These are phyloP conservation scores for Raffaelea ambrosiae DNA, from an alignment of 2,329 filamentous ascomycete genomes.

Conservation along the genomic window DNA sequence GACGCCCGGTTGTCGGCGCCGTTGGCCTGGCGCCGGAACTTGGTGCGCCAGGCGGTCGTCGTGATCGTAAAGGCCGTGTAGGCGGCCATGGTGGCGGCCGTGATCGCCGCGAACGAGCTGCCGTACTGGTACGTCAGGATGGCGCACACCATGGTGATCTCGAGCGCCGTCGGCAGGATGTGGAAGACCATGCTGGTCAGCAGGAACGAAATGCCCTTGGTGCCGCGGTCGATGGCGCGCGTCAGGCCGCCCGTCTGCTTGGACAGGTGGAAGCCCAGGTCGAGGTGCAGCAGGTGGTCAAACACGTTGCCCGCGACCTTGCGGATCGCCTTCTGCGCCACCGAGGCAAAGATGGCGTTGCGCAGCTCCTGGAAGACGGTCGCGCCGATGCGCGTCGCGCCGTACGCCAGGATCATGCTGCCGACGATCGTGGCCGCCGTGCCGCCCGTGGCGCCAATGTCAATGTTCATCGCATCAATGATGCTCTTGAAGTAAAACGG, in stretches of 20 bases:
- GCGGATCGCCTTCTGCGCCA: constrained; percentile 93
- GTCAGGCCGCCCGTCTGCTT: constrained; percentile 94
- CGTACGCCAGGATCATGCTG: constrained; percentile 89
- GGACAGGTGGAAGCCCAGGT: constrained; percentile 87
- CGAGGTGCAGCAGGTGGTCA: constrained; percentile 76
- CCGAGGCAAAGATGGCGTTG: constrained; percentile 93
- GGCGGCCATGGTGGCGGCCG: constrained; percentile 79
- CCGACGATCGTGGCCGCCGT: constrained; percentile 85
- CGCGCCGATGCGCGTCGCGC: constrained; percentile 77
- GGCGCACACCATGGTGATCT: constrained; percentile 92
- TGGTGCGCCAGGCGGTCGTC: constrained; percentile 94
- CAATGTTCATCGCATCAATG: constrained; percentile 95
- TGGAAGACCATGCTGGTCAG: constrained; percentile 98
- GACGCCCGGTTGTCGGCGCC: constrained; percentile 93
- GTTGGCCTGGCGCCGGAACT: constrained; percentile 91
- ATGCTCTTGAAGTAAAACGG: constrained; percentile 99
- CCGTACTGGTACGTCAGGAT: constrained; percentile 97
- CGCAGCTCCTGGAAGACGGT: constrained; percentile 87
- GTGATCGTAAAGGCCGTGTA: constrained; percentile 96
- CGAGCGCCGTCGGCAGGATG: constrained; percentile 83
- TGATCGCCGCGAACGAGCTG: constrained; percentile 83
- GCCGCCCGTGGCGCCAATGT: constrained; percentile 65
- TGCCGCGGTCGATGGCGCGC: constrained; percentile 89
- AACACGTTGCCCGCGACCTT: constrained; percentile 89
- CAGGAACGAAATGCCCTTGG: constrained; percentile 96